These are phyloP conservation scores for Andrographis paniculata DNA, from an alignment of 305 asterid genomes.

Conservation along the genomic window DNA sequence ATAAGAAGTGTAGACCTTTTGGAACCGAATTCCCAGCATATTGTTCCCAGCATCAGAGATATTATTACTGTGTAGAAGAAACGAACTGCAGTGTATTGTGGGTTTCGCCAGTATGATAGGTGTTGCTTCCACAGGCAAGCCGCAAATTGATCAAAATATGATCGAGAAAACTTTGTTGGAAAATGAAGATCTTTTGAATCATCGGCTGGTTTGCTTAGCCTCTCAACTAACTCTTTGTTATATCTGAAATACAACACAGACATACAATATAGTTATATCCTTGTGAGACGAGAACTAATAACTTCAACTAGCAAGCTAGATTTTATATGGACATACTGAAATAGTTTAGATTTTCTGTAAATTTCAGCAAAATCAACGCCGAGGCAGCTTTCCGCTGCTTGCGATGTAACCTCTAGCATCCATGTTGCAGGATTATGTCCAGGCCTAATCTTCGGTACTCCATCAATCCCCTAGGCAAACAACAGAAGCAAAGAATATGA, in stretches of 20 bases:
- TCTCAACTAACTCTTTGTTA: constrained; percentile 68
- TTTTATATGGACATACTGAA: constrained; percentile 39
- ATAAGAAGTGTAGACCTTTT: constrained; percentile 62
- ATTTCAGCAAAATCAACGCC: constrained; percentile 91
- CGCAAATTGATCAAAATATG: constrained; percentile 54
- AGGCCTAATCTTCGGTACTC: constrained; percentile 64
- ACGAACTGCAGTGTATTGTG: constrained; percentile 95
- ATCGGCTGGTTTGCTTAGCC: constrained; percentile 60
- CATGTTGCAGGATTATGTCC: constrained; percentile 97
- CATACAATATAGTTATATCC: constrained; percentile 14
- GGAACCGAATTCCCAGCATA: constrained; percentile 93
- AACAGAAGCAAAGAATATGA: constrained; percentile 11
- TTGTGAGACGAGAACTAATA: constrained; percentile 12
- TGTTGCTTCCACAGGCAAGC: constrained; percentile 95
- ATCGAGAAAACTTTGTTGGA: constrained; percentile 64
- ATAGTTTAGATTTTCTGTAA: constrained; percentile 61
- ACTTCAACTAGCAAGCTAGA: constrained; percentile 10
- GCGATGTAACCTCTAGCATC: constrained; percentile 91
- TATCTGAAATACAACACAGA: constrained; percentile 36
- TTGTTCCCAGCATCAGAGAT: constrained; percentile 85
- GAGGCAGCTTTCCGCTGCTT: constrained; percentile 63
- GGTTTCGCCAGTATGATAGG: constrained; percentile 96
- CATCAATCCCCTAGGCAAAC: constrained; percentile 57
- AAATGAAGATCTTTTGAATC: constrained; percentile 74
- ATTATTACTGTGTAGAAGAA: constrained; percentile 83